phyloP scores from a whole-genome alignment of 2,329 filamentous ascomycete genomes.

The Aspergillus sp. region DNA sequence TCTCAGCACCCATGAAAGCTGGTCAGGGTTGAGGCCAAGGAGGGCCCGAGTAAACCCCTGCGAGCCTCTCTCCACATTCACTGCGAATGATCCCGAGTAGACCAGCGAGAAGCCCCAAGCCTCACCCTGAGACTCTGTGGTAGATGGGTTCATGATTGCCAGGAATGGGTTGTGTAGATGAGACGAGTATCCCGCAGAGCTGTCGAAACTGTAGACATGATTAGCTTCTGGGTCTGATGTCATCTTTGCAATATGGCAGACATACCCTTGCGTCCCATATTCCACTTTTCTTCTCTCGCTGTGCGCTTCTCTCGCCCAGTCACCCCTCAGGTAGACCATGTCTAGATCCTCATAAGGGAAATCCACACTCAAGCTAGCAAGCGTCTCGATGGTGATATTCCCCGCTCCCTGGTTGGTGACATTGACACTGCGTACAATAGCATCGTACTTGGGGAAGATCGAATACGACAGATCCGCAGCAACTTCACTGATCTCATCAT shows the following conservation, averaged over 20 bases:
- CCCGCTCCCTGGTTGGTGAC: conserved; percentile 58
- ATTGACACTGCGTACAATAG: conserved; percentile 59
- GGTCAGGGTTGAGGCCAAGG: conserved; percentile 59
- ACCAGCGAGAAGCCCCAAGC: conserved; percentile 65
- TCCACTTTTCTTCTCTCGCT: conserved; percentile 55
- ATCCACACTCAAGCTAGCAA: conserved; percentile 62
- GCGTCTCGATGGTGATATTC: conserved; percentile 55
- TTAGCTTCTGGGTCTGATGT: not conserved
- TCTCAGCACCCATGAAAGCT: conserved; percentile 57
- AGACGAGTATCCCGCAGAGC: conserved; percentile 60
- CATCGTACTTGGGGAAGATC: conserved; percentile 60
- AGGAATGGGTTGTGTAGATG: conserved; percentile 66
- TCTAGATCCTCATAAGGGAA: conserved; percentile 60
- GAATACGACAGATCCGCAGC: conserved; percentile 61
- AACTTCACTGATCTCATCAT: conserved; percentile 58
- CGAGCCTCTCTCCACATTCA: conserved; percentile 59
- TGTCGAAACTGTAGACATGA: conserved; percentile 51
- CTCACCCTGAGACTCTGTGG: conserved; percentile 60
- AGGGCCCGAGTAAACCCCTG: conserved; percentile 60
- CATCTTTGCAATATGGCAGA: conserved; percentile 11
- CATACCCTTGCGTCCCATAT: conserved; percentile 55
- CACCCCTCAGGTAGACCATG: conserved; percentile 61
- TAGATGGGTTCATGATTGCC: conserved; percentile 53
- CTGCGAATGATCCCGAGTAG: conserved; percentile 62
- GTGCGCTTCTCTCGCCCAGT: conserved; percentile 61